Base-by-base conservation (phyloP, 306 rosid genomes). In the Acacia acuminata region DNA sequence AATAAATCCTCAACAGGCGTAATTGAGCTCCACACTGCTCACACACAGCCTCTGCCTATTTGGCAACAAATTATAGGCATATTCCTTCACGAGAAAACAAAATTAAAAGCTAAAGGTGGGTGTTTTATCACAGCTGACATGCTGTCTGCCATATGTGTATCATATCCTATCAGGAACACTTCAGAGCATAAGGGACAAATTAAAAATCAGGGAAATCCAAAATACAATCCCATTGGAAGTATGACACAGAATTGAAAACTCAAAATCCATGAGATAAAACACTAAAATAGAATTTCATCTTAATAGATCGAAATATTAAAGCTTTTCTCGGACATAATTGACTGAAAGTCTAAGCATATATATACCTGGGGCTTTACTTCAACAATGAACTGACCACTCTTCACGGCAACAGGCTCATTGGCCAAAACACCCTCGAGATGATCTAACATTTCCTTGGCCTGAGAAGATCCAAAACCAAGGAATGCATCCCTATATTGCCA, bases 371-470 rank as follows among this genome's bases (percentile, higher is more conserved):
- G 96, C 67, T 91, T 93, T 47, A 91, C 92, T 86, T 93, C 97
- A 68, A 93, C 92, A 51, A 93, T 91, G 77, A 87, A 88, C 66
- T 93, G 91, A 80, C 96, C 97, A 79, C 89, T 88, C 89, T 93
- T 93, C n/a, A 81, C 96, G 66, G 94, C 88, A 86, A 91, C 97
- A 60, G 97, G 94, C 71, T 93, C 97, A 83, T 93, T 93, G 84
- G 97, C 92, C 80, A 93, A 86, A 83, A 93, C 97, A 79, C 96
- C 88, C 82, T 93, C 97, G 16, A 91, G 88, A 88, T 93, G 97
- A 90, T 91, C 96, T 44, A 91, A 80, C 96, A 93, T 87, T 85
- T 93, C 97, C 87, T 91, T 90, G 68, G 97, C 96, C 81, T 93
- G 97, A 83, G 92, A 61, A 77, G 97, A 93, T 77, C 97, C 97